A percentile compares a stretch with the other conserved stretches of the same genome.
These are phyloP conservation scores for Aegilops sharonensis DNA, from an alignment of 176 grass and related monocot genomes.

Conservation along the genomic window DNA sequence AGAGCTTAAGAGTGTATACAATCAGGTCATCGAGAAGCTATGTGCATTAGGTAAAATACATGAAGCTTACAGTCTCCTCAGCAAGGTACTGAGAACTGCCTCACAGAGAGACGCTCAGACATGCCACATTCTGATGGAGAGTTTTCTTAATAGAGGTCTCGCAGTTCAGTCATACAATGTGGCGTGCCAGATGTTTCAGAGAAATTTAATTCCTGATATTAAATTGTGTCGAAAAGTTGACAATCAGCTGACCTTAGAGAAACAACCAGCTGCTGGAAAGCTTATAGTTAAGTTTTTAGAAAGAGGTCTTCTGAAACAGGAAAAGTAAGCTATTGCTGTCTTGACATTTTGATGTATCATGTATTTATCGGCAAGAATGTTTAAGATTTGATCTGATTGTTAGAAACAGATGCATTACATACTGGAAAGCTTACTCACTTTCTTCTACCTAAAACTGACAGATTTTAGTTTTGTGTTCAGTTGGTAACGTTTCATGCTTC, in stretches of 20 bases:
- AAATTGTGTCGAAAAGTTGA: conserved; percentile 68
- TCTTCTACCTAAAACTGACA: conserved; percentile 7
- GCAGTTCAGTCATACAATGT: conserved; percentile 67
- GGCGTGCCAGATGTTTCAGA: conserved; percentile 77
- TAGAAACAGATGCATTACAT: not conserved
- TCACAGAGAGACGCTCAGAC: conserved; percentile 76
- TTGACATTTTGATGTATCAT: conserved; percentile 9
- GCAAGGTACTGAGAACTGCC: conserved; percentile 78
- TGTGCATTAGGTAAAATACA: conserved; percentile 69
- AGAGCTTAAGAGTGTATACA: conserved; percentile 65
- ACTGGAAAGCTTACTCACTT: not conserved
- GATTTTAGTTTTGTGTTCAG: not conserved
- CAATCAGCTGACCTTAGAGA: conserved; percentile 40
- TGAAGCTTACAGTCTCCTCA: conserved; percentile 66
- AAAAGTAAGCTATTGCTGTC: conserved; percentile 34
- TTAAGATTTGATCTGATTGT: not conserved
- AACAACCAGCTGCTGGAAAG: conserved; percentile 50
- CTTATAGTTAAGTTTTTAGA: conserved; percentile 81
- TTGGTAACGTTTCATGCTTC: not conserved
- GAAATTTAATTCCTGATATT: conserved; percentile 78
- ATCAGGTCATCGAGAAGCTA: conserved; percentile 89
- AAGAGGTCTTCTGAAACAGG: conserved; percentile 64
- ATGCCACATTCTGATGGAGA: conserved; percentile 79
- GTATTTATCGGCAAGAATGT: not conserved
- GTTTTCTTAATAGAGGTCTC: conserved; percentile 57